A percentile compares a stretch with the other conserved stretches of the same genome.
phyloP scores from a whole-genome alignment of 106 monocot species.

The Acorus calamus region DNA sequence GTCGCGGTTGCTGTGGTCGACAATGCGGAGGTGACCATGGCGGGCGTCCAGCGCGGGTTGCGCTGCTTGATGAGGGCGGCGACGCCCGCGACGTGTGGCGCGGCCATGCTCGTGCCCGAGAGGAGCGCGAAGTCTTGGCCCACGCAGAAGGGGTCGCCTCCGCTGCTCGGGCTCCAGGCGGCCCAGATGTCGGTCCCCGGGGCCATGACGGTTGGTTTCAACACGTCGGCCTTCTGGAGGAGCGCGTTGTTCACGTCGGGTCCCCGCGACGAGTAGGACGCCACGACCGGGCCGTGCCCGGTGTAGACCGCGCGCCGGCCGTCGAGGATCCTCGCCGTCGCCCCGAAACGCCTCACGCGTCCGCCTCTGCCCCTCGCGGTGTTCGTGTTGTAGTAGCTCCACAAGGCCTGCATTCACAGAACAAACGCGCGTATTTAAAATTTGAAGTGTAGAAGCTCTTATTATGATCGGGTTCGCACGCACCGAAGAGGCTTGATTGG shows the following conservation, averaged over 20 bases:
- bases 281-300: conserved; percentile 32
- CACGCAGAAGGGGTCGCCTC: conserved; percentile 9
- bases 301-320: conserved; percentile 53
- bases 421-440: background rate
- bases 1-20: conserved; percentile 43
- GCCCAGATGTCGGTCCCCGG: conserved; percentile 69
- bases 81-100: conserved; percentile 68
- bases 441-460: too few species aligned
- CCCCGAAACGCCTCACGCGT: conserved; percentile 27
- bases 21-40: conserved; percentile 58
- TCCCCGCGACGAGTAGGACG: conserved; percentile 61
- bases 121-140: conserved; percentile 49
- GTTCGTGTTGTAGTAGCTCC: conserved; percentile 50
- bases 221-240: conserved; percentile 51
- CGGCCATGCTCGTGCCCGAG: conserved; percentile 77
- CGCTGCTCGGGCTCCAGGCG: conserved; percentile 63
- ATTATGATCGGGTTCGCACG: background rate
- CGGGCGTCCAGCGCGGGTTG: conserved; percentile 55
- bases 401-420: conserved; percentile 25
- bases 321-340: conserved; percentile 39
- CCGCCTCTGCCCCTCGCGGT: conserved; percentile 27
- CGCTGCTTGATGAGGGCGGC: conserved; percentile 66
- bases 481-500: conserved; percentile 25
- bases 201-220: conserved; percentile 73
- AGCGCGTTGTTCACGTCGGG: conserved; percentile 52